Conservation (phyloP, 1,284 basidiomycete species). For the Baeospora myosura region DNA sequence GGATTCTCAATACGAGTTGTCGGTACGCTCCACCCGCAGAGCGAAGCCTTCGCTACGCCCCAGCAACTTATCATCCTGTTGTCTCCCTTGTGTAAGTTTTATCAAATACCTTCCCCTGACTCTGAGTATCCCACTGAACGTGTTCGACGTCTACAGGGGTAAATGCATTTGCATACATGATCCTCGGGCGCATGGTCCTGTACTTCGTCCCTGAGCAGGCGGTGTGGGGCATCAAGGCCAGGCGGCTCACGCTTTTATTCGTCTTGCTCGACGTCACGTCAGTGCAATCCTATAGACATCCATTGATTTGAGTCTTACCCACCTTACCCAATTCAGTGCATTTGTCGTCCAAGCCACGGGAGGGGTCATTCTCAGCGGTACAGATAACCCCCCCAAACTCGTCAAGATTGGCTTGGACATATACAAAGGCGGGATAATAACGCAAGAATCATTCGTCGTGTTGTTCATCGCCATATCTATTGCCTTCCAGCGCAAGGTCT, state of each 20-base stretch:
- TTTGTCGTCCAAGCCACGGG: slow-evolving; percentile 15
- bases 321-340: background rate
- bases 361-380: slow-evolving; percentile 10
- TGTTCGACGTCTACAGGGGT: no score
- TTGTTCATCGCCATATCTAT: slow-evolving; percentile 14
- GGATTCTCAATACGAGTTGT: slow-evolving; percentile 13
- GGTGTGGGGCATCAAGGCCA: slow-evolving; percentile 12
- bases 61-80: slow-evolving; percentile 32
- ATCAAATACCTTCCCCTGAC: no score
- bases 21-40: slow-evolving; percentile 32
- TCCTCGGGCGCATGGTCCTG: slow-evolving; percentile 16
- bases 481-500: slow-evolving; percentile 12
- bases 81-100: slow-evolving; percentile 17
- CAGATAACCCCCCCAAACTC: slow-evolving; percentile 1
- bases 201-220: slow-evolving; percentile 16
- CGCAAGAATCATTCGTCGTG: slow-evolving; percentile 17
- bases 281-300: background rate
- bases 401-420: slow-evolving; percentile 13
- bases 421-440: slow-evolving; percentile 19
- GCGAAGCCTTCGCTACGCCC: slow-evolving; percentile 29
- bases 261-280: slow-evolving; percentile 16
- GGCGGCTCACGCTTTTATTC: slow-evolving; percentile 13
- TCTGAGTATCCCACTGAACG: no score
- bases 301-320: slow-evolving; percentile 2
- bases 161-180: slow-evolving; percentile 19